A percentile compares a stretch with the other conserved stretches of the same genome.
Conservation (phyloP, 2,329 filamentous ascomycete species). For the Dothidotthia symphoricarpi region DNA sequence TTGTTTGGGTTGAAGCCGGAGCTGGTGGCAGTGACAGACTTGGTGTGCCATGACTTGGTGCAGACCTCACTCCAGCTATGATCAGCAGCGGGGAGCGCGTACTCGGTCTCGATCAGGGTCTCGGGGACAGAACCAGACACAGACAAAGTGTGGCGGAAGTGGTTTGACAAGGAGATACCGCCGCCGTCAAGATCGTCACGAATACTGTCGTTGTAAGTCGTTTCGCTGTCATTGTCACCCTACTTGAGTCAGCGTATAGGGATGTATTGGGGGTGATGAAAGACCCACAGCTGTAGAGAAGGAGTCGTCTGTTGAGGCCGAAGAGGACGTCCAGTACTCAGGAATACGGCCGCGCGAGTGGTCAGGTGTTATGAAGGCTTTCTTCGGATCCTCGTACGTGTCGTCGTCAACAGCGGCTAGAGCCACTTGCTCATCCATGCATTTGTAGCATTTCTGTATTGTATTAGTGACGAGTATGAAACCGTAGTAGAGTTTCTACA, state of each 20-base stretch:
- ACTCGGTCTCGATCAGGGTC: slow-evolving; percentile 24
- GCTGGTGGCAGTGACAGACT: slow-evolving; percentile 10
- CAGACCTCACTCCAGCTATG: slow-evolving; percentile 15
- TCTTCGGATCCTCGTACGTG: slow-evolving; percentile 28
- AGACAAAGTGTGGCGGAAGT: slow-evolving; percentile 18
- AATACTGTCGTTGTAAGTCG: slow-evolving; percentile 6
- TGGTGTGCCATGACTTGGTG: slow-evolving; percentile 28
- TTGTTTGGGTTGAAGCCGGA: slow-evolving; percentile 20
- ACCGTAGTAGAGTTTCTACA: slow-evolving; percentile 14
- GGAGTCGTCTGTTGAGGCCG: slow-evolving; percentile 6
- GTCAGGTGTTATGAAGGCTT: slow-evolving; percentile 22
- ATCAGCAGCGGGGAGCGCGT: slow-evolving; percentile 5
- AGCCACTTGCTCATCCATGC: slow-evolving; percentile 27
- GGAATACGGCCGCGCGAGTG: slow-evolving; percentile 12
- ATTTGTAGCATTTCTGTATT: slow-evolving; percentile 31
- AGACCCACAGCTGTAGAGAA: slow-evolving; percentile 23
- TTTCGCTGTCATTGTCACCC: slow-evolving; percentile 3
- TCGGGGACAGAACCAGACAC: slow-evolving; percentile 8
- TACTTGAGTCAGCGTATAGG: background rate
- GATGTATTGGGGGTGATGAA: background rate
- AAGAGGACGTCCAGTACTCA: slow-evolving; percentile 21
- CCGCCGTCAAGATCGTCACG: slow-evolving; percentile 11
- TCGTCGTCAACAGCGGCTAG: slow-evolving; percentile 28
- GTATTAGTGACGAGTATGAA: slow-evolving; percentile 6
- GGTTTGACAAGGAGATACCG: slow-evolving; percentile 17